Evolutionary conservation across 768 basidiomycete species (phyloP), one percentile per base, ranked within the genome.

Genomic region (Imleria badia): DNA sequence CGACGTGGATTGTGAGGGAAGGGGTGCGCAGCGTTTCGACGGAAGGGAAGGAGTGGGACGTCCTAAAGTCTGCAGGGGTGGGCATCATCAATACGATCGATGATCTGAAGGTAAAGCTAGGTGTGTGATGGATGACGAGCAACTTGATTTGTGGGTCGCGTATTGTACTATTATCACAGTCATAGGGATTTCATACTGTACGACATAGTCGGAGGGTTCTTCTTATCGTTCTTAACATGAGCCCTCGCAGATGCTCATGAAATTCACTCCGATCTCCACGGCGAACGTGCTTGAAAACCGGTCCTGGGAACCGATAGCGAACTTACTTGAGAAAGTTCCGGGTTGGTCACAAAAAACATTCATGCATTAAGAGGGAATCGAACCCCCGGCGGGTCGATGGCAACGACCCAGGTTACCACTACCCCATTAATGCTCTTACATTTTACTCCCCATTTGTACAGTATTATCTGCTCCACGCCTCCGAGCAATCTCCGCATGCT

Each of bases 311-410:
- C 26, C 6, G 6, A 26, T 26, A 26, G 26, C 26, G 26, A 26
- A 6, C 26, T 26, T 26, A 26, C 26, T 26, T 26, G 26, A 26
- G 26, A 26, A 3, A 26, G 6, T 6, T 26, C 4, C 26, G 3
- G 6, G 26, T 6, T 4, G 26, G 26, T 26, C 6, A 26, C 26
- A 26, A 26, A 26, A 26, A 6, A 26, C 6, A 6, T 38, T 14
- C 1, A 1, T 52, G 85, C 85, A 86, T 86, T 85, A 86, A 86
- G 84, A 58, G 86, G 85, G 86, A 87, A 87, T 87, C 84, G 85
- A 87, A 87, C 86, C 84, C 85, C 84, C 86, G 86, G 86, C 86
- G 86, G 86, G 84, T 87, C 86, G 84, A 83, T 81, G 80, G 79
- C 79, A 81, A 81, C 79, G 78, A 81, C 26, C 26, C 26, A 81